Base-by-base conservation (phyloP, 1,139 yeast genomes). In the Suhomyces bribrorum region DNA sequence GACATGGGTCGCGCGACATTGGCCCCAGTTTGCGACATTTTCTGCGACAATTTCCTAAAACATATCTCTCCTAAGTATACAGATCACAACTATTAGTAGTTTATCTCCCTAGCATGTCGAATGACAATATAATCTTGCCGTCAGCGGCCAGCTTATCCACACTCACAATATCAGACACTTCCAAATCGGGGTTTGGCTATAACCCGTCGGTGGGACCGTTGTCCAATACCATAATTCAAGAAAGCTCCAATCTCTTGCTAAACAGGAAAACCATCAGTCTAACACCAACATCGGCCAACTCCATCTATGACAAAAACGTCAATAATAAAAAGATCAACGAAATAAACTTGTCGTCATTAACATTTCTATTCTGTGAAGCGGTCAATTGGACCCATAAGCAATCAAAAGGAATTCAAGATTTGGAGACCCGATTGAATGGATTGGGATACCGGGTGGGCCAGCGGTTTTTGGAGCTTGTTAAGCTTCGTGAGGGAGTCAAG, bases 361-460 rank as follows among this genome's bases (percentile, higher is more conserved):
- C 89, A 25, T 85, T 81, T 50, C 63, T 88, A 15, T 86, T 86
- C 55, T 69, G 84, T 55, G 94, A 85, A 50, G 75, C 84, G 23
- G 82, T 88, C 14, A 81, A 79, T 50, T 81, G 86, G 73, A 66
- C 79, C 29, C 85, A 82, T 41, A 68, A 71, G 41, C 73, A 77
- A 37, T 77, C 88, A 8, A 79, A 75, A 42, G 92, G 92, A 7
- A 74, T 87, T 26, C 83, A 79, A 46, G 92, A 89, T 49, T 70
- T 92, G 38, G 97, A 90, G 56, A 70, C 77, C 22, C 72, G 86
- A 46, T 72, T 92, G 40, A 86, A 84, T 53, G 79, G 83, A 7
- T 65, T 87, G 32, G 98, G 98, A 0, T 74, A 75, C 76, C 87
- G 60, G 71, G 80, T 53, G 68, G 81, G 80, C 8, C 77, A 71